These are phyloP conservation scores for Yarrowia alimentaria DNA, from an alignment of 805 yeast genomes.

Conservation along the genomic window DNA sequence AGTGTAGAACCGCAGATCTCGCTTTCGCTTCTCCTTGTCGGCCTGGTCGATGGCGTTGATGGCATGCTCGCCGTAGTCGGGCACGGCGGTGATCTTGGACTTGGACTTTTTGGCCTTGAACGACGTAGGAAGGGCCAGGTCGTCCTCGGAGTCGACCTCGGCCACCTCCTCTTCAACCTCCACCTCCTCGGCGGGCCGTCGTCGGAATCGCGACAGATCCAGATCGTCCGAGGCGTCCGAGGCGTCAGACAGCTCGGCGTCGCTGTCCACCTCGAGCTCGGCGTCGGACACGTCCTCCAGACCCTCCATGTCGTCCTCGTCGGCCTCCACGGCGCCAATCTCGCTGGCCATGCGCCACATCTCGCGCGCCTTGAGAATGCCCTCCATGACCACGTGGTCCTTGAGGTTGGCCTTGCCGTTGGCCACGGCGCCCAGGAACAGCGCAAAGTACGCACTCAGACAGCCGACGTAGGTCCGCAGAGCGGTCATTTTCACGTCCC, in stretches of 20 bases:
- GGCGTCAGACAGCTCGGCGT: slow-evolving; percentile 31
- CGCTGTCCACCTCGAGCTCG: slow-evolving; percentile 36
- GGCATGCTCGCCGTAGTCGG: slow-evolving; percentile 64
- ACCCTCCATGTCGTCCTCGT: slow-evolving; percentile 26
- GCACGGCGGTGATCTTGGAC: slow-evolving; percentile 32
- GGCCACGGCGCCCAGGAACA: slow-evolving; percentile 58
- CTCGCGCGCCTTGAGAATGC: slow-evolving; percentile 76
- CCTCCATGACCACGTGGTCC: slow-evolving; percentile 87
- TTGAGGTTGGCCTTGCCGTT: slow-evolving; percentile 65
- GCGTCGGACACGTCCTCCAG: slow-evolving; percentile 36
- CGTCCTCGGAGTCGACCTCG: slow-evolving; percentile 42
- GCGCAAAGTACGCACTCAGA: slow-evolving; percentile 72
- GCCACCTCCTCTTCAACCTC: slow-evolving; percentile 11
- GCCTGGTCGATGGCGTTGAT: slow-evolving; percentile 81
- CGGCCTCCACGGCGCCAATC: slow-evolving; percentile 41
- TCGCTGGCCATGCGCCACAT: slow-evolving; percentile 82
- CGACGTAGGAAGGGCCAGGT: slow-evolving; percentile 52
- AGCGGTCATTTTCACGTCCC: slow-evolving; percentile 59
- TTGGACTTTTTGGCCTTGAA: slow-evolving; percentile 38
- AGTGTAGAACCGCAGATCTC: slow-evolving; percentile 89
- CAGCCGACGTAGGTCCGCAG: slow-evolving; percentile 77
- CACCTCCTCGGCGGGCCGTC: slow-evolving; percentile 26
- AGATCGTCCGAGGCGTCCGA: slow-evolving; percentile 31
- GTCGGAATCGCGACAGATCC: slow-evolving; percentile 24
- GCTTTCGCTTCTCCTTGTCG: slow-evolving; percentile 77